Conservation (phyloP, 306 rosid species). For the Sicyos baderoa region DNA sequence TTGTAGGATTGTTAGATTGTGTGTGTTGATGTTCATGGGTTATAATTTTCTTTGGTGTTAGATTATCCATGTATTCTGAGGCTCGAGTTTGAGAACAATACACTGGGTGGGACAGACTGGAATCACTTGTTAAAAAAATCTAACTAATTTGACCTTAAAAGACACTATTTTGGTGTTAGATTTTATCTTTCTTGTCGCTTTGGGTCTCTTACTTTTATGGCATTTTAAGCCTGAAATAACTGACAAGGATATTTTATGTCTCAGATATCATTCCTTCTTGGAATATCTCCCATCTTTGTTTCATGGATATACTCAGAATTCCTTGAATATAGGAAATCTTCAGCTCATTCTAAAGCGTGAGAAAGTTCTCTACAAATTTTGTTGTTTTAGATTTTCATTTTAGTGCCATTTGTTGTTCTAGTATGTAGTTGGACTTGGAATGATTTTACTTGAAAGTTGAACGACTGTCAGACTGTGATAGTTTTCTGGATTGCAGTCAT, state of each 20-base stretch:
- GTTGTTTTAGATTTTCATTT: neutral
- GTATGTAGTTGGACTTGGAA: slow-evolving; percentile 12
- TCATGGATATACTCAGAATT: slow-evolving; percentile 88
- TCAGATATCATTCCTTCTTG: slow-evolving; percentile 86
- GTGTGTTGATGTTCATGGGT: neutral
- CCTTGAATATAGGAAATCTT: slow-evolving; percentile 63
- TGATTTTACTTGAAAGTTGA: neutral
- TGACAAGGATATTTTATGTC: slow-evolving; percentile 3
- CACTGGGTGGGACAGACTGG: slow-evolving; percentile 1
- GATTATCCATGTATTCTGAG: neutral
- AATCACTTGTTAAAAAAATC: neutral
- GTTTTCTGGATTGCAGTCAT: slow-evolving; percentile 52
- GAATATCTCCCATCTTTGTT: slow-evolving; percentile 72
- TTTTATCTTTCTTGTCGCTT: neutral
- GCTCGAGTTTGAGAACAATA: neutral
- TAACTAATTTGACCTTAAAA: neutral
- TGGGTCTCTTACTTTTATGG: neutral
- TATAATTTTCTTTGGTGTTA: neutral
- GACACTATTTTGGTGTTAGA: neutral
- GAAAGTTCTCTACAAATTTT: slow-evolving; percentile 23
- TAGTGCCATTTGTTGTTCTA: neutral
- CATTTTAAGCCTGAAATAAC: slow-evolving; percentile 3
- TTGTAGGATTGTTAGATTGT: neutral
- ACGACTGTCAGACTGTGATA: neutral
- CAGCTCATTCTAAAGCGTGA: slow-evolving; percentile 70